Base-by-base conservation (phyloP, 2,329 filamentous ascomycete genomes). In the Fusarium algeriense region DNA sequence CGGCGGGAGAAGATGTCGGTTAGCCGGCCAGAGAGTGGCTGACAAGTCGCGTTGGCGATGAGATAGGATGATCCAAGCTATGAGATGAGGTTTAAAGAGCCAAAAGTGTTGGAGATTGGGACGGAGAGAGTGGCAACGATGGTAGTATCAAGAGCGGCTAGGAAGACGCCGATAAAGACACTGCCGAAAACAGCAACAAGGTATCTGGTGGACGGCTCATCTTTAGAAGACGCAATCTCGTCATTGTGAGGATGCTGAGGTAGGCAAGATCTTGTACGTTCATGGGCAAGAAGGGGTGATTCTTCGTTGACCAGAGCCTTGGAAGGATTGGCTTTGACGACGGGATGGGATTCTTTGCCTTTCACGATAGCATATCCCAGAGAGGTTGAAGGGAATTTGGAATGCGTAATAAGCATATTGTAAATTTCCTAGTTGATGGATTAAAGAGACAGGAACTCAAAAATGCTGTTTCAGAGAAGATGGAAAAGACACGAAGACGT, bases 401-500 rank as follows among this genome's bases (percentile, higher is more conserved):
- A 40, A 30, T 53, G 23, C 6, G 23, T 53, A 6, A 13, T 20
- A 12, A 53, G 35, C 49, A 53, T 41, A 19, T 19, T 40, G 10
- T 19, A 40, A 40, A 19, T n/a, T n/a, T 6, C 15, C 15, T 30
- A 7, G 28, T 30, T 30, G 28, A 30, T 30, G 28, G 28, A 30
- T 30, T 7, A 30, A 10, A 7, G 7, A 30, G 28, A 30, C 10
- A 30, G 28, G 28, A 30, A 13, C 14, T 7, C 4, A 12, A 35
- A 12, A 20, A 41, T 20, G 19, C n/a, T 41, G 12, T 13, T 20
- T 41, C 20, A 23, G 38, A 41, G 9, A n/a, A 4, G n/a, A 23
- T 13, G n/a, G 20, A 13, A 4, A 9, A 20, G 14, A 2, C 7
- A 23, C 8, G n/a, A 3, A 12, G 2, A 2, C 3, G 20, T 9